Evolutionary conservation across 768 basidiomycete species (phyloP), one percentile per base, ranked within the genome.

Genomic region (Russula brevipes): DNA sequence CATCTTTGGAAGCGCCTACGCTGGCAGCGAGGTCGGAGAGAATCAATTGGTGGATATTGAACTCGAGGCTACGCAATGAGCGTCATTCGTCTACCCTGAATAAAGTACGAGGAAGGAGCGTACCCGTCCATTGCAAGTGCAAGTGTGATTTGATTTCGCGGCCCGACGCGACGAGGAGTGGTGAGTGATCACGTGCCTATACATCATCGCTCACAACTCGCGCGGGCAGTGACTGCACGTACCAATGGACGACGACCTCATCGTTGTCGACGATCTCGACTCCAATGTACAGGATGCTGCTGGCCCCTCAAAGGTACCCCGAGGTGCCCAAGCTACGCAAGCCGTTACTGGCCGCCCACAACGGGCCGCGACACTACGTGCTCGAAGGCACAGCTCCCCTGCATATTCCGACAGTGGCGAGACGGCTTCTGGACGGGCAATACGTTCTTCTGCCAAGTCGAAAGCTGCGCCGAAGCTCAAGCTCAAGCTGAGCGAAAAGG

Each of bases 401-500:
- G 47, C 58, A 6, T 57, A 50, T 60, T 68, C 65, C 6, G 67
- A 68, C 38, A 42, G 38, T n/a, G 61, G 41, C 3, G 67, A 68
- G 9, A 55, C 81, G 84, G 35, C 74, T 81, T 46, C 67, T 39
- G 58, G 12, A 12, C 59, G 65, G 11, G 31, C 65, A 3, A 88
- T 83, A 31, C 83, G 87, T 45, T 84, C 83, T 38, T 66, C 65
- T 3, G 73, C 82, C 9, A 73, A 77, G 33, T 72, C 75, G 56
- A 81, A 79, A 59, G 60, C 75, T 3, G 66, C 67, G 68, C 89
- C 91, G 6, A 94, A 92, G 73, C 81, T 94, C 41, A 94, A 93
- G 73, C 83, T 94, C 56, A 94, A 94, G 76, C 76, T 94, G 69
- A 88, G 89, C 73, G 91, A 91, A 63, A 90, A 89, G 69, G 84